Conservation (phyloP, 2,329 filamentous ascomycete species). For the Talaromyces atroroseus region DNA sequence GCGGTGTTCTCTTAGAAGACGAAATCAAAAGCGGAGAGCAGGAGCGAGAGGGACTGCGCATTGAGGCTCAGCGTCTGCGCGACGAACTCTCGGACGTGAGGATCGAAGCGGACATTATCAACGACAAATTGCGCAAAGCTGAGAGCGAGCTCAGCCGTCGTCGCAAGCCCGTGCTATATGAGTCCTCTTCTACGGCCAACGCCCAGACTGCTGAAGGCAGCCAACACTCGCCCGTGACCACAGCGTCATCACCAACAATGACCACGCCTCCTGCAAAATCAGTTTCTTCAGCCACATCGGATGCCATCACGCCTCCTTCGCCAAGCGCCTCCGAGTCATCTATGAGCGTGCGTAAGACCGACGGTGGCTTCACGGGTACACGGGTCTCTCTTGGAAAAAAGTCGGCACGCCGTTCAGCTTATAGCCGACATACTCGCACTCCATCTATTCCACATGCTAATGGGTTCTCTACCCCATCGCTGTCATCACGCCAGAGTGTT, state of each 20-base stretch:
- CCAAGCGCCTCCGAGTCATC: slow-evolving; percentile 89
- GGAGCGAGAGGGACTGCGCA: slow-evolving; percentile 81
- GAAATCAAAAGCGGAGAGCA: slow-evolving; percentile 88
- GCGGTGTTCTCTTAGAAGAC: slow-evolving; percentile 88
- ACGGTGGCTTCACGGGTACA: slow-evolving; percentile 43
- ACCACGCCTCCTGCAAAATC: slow-evolving; percentile 76
- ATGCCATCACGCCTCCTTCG: slow-evolving; percentile 78
- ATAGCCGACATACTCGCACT: slow-evolving; percentile 48
- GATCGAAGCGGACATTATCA: slow-evolving; percentile 89
- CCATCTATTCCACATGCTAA: slow-evolving; percentile 53
- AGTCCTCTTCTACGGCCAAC: slow-evolving; percentile 41
- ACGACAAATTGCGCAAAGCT: slow-evolving; percentile 81
- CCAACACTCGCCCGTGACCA: slow-evolving; percentile 72
- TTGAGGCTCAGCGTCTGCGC: slow-evolving; percentile 81
- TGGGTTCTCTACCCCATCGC: slow-evolving; percentile 43
- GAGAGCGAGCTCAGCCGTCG: slow-evolving; percentile 48
- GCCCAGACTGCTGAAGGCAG: slow-evolving; percentile 64
- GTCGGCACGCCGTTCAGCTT: slow-evolving; percentile 46
- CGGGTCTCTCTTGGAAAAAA: slow-evolving; percentile 44
- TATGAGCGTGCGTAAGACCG: slow-evolving; percentile 51
- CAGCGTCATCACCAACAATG: slow-evolving; percentile 81
- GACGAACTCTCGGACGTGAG: slow-evolving; percentile 90
- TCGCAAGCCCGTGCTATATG: slow-evolving; percentile 47
- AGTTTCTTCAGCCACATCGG: slow-evolving; percentile 55
- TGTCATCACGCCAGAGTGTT: slow-evolving; percentile 33